Percentiles rank a stretch among this genome's conserved stretches.
These are phyloP conservation scores for Acanthamoeba royreba DNA, from an alignment of 208 protist species.

Conservation along the genomic window DNA sequence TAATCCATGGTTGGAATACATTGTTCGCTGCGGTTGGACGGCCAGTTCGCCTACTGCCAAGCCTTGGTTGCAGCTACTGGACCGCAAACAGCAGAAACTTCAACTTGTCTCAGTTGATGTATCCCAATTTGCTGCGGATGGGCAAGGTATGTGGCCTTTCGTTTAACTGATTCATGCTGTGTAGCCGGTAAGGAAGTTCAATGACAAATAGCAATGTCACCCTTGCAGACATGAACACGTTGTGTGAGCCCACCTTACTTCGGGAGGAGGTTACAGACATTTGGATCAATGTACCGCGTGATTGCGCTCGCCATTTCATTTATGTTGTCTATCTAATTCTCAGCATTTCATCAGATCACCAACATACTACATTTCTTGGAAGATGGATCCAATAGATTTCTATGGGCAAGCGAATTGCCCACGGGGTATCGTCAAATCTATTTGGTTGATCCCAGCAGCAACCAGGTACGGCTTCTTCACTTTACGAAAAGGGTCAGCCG, in stretches of 20 bases:
- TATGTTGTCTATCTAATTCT: background rate
- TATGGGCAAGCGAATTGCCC: slow-evolving; percentile 45
- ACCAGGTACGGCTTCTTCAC: background rate
- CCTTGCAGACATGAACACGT: background rate
- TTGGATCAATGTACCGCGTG: slow-evolving; percentile 52
- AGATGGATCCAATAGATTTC: background rate
- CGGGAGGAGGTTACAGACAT: background rate
- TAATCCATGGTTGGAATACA: slow-evolving; percentile 60
- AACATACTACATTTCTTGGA: slow-evolving; percentile 35
- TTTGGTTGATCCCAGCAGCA: slow-evolving; percentile 29
- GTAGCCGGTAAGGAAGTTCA: too few relatives aligned
- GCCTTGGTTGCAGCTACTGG: slow-evolving; percentile 56
- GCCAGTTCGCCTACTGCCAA: background rate
- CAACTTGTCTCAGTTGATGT: background rate
- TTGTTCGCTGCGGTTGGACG: slow-evolving; percentile 49
- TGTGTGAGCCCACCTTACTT: background rate
- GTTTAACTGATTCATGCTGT: too few relatives aligned
- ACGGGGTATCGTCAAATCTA: slow-evolving; percentile 65
- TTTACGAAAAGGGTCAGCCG: background rate
- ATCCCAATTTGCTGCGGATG: background rate
- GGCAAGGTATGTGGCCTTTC: background rate
- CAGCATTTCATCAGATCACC: background rate
- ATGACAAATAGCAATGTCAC: too few relatives aligned
- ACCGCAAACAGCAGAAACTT: slow-evolving; percentile 62
- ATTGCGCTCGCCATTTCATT: background rate